phyloP scores from a whole-genome alignment of 1,284 basidiomycete genomes.

The Tausonia pullulans region DNA sequence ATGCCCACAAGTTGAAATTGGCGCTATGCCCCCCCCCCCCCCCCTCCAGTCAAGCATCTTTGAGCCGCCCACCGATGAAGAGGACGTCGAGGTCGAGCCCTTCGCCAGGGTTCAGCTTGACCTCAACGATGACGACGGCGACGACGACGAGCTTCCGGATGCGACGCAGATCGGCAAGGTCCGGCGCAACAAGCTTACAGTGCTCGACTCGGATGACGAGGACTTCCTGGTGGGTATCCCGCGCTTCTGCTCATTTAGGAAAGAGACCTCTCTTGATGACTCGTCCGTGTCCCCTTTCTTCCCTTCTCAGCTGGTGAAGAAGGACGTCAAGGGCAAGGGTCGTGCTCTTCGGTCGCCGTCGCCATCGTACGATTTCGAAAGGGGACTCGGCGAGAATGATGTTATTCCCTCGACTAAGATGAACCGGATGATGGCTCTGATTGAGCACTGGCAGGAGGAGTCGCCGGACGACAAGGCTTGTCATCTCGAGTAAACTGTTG shows the following conservation, averaged over 20 bases:
- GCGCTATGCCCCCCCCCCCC: background rate
- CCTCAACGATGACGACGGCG: background rate
- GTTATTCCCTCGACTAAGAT: constrained; percentile 3
- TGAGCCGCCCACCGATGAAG: constrained; percentile 20
- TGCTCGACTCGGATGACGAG: background rate
- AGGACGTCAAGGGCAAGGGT: background rate
- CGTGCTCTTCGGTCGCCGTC: too few species aligned
- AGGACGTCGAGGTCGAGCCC: background rate
- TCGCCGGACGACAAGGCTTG: constrained; percentile 1
- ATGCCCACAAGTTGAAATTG: too few species aligned
- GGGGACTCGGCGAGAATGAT: background rate
- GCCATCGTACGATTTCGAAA: too few species aligned
- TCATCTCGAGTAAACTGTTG: too few species aligned
- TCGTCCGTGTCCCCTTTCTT: background rate
- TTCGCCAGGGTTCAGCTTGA: background rate
- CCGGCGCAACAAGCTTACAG: background rate
- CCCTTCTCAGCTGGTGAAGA: background rate
- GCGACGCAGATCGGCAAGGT: background rate
- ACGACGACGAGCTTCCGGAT: constrained; percentile 3
- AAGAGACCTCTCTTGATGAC: background rate
- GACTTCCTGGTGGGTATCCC: background rate
- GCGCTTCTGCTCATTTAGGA: background rate
- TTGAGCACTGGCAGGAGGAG: constrained; percentile 5
- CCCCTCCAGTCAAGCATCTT: constrained; percentile 19
- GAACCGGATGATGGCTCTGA: background rate